Conservation (phyloP, 495 filamentous ascomycete species). For the Aspergillus sclerotioniger region DNA sequence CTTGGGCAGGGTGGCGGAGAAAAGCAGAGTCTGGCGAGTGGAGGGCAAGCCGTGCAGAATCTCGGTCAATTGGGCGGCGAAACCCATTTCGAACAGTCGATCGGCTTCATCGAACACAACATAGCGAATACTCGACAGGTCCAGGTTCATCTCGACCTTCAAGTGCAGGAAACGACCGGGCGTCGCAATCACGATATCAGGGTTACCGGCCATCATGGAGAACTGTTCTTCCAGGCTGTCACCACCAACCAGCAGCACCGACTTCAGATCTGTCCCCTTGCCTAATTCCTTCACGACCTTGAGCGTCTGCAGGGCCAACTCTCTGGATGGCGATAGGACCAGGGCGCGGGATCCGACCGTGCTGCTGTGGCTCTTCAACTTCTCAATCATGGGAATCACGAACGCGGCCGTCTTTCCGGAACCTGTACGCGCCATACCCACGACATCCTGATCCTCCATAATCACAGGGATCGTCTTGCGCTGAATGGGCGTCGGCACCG, state of each 20-base stretch:
- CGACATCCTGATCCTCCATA: constrained; percentile 85
- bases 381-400: constrained; percentile 96
- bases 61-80: constrained; percentile 87
- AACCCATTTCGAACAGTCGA: constrained; percentile 96
- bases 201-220: constrained; percentile 84
- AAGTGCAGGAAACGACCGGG: constrained; percentile 94
- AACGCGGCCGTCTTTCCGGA: constrained; percentile 98
- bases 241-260: constrained; percentile 86
- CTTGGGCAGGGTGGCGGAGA: constrained; percentile 91
- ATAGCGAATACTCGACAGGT: constrained; percentile 81
- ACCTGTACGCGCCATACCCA: constrained; percentile 96
- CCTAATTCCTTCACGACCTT: constrained; percentile 95
- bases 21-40: constrained; percentile 84
- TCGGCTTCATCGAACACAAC: constrained; percentile 98
- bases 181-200: constrained; percentile 94
- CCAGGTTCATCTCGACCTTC: constrained; percentile 90
- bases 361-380: constrained; percentile 82
- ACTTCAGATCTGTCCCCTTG: constrained; percentile 83
- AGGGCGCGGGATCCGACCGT: constrained; percentile 80
- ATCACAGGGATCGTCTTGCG: constrained; percentile 92
- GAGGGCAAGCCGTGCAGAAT: constrained; percentile 85
- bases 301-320: constrained; percentile 89
- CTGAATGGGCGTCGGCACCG: constrained; percentile 95
- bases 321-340: constrained; percentile 86
- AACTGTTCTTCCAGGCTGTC: constrained; percentile 98